Percentiles rank a stretch among this genome's conserved stretches.
phyloP scores from a whole-genome alignment of 208 protist genomes.

The Novymonas esmeraldas region DNA sequence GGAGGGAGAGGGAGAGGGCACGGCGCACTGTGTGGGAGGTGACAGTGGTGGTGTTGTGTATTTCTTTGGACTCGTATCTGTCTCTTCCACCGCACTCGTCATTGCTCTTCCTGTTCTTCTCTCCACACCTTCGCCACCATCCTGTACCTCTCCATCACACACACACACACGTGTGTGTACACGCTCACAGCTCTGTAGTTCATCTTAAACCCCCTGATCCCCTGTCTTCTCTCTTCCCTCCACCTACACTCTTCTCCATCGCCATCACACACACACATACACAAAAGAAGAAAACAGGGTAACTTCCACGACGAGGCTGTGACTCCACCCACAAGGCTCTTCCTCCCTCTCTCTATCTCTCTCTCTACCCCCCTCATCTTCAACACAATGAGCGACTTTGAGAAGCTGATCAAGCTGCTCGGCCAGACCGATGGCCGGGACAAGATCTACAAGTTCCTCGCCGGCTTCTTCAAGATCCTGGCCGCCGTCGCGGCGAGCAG shows the following conservation, averaged over 20 bases:
- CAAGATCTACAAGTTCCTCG: slow-evolving; percentile 92
- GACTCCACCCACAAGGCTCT: background rate
- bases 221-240: background rate
- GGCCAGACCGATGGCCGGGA: slow-evolving; percentile 90
- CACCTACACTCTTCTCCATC: background rate
- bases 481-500: slow-evolving; percentile 43
- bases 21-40: too few relatives aligned
- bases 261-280: background rate
- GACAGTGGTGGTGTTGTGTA: too few relatives aligned
- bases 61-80: too few relatives aligned
- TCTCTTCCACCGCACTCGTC: background rate
- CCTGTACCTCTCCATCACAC: too few relatives aligned
- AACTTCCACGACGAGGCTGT: too few relatives aligned
- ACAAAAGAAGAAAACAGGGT: background rate
- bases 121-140: too few relatives aligned
- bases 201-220: too few relatives aligned
- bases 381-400: slow-evolving; percentile 67
- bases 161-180: background rate
- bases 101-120: background rate
- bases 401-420: slow-evolving; percentile 87
- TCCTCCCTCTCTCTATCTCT: background rate
- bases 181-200: too few relatives aligned
- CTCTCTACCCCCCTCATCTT: slow-evolving; percentile 5
- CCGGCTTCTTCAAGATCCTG: slow-evolving; percentile 81
- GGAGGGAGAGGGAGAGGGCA: too few relatives aligned